Evolutionary conservation across 495 filamentous ascomycete species (phyloP).

Genomic region (Aspergillus taichungensis): DNA sequence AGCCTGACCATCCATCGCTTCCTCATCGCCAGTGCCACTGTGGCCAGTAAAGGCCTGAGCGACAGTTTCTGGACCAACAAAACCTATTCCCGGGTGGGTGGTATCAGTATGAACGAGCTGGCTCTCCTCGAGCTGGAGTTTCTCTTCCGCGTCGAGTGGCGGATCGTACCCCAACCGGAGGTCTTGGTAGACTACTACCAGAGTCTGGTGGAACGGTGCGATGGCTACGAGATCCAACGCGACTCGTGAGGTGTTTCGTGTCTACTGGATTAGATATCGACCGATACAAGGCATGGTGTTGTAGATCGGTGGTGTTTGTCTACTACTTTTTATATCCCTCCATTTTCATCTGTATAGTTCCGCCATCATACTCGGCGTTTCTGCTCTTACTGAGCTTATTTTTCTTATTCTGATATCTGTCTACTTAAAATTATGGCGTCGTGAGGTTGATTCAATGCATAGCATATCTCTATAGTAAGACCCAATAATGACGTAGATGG

Average conservation of each 20-base stretch:
- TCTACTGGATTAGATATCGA: not conserved
- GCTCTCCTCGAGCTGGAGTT: slow-evolving; percentile 94
- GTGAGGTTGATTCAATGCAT: not conserved
- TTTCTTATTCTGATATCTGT: not conserved
- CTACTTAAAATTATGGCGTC: not conserved
- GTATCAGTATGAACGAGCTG: slow-evolving; percentile 78
- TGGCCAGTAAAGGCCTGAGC: slow-evolving; percentile 90
- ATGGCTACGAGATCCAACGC: slow-evolving; percentile 47
- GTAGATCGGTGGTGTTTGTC: not conserved
- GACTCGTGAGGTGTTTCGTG: slow-evolving; percentile 1
- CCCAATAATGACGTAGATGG: too few relatives aligned
- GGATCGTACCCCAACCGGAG: slow-evolving; percentile 91
- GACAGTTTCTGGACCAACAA: slow-evolving; percentile 98
- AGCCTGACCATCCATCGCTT: slow-evolving; percentile 95
- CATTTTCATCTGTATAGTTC: too few relatives aligned
- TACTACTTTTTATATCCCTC: not conserved
- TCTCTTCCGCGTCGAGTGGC: slow-evolving; percentile 83
- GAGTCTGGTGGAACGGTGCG: slow-evolving; percentile 67
- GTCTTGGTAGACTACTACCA: slow-evolving; percentile 87
- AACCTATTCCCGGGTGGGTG: slow-evolving; percentile 88
- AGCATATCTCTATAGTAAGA: too few relatives aligned
- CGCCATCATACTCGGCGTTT: not conserved
- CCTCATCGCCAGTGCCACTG: slow-evolving; percentile 88
- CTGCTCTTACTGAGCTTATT: slow-evolving; percentile 1
- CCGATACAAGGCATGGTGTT: too few relatives aligned